Base-by-base conservation (phyloP, 164 flowering plant species). In the Saururus chinensis region DNA sequence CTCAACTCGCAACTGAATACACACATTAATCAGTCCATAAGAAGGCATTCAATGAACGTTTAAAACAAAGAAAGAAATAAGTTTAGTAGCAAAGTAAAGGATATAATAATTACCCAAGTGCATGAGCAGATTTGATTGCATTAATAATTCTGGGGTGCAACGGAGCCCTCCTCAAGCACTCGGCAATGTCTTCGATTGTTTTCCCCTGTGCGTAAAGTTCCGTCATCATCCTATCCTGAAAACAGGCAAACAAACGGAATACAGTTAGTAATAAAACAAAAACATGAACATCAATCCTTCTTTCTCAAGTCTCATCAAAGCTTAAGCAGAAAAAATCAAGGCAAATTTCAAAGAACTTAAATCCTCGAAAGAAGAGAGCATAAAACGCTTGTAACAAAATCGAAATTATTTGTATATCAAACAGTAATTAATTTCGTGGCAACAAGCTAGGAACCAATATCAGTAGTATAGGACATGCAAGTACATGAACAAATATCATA, bases 1-100 rank as follows among this genome's bases (percentile, higher is more conserved):
- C 85, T 82, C 81, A 86, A 70, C 49, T 88, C 89, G 62, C 93
- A 91, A 73, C 97, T 87, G 81, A 22, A 56, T 70, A 51, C 23
- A n/a, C n/a, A 30, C 17, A 23, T n/a, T 10, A 51, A 17, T 19
- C 30, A 56, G 13, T 4, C 1, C 49, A 14, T 42, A 4, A 42
- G 26, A 19, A 24, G 20, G 35, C 11, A 49, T 17, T n/a, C 10
- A 7, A 55, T 23, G 19, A 45, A 48, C 9, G 17, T 12, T 8
- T n/a, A 51, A 51, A 58, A 4, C 25, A 35, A 49, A 16, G 23
- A 22, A 9, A 24, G 19, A 19, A 1, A 9, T 8, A 7, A 60
- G 23, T 22, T 4, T 16, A 8, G 16, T 13, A 53, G 51, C 0
- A 25, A 23, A 37, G 13, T 14, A 4, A 59, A 16, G 9, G 40